Base-by-base conservation (phyloP, 2,329 filamentous ascomycete species). In the Phoma sp. region DNA sequence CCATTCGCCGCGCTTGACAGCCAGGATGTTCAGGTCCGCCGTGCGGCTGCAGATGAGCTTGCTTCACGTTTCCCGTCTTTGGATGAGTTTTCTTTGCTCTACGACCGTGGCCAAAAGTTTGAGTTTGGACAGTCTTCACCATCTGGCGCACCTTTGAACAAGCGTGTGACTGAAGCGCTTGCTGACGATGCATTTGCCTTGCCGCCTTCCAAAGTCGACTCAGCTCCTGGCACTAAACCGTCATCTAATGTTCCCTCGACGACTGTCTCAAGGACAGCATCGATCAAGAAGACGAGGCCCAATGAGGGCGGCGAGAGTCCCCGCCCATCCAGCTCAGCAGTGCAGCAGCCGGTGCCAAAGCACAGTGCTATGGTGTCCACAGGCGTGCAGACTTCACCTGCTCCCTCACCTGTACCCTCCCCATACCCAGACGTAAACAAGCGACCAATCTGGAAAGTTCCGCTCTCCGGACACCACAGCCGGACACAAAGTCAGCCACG, bases 1-100 rank as follows among this genome's bases (percentile, higher is more conserved):
- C 95, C 95, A 0, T 99, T 98, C 72, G 91, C 91, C 14, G 91
- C 91, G 0, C 82, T 99, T 24, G 95, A 99, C 71, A 83, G 88
- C 2, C 87, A 83, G 52, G 78, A 82, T 30, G 74, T 59, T 62
- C 79, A 61, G 66, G 74, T 78, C 4, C 67, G 79, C 51, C 73
- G 78, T 23, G 78, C 78, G 7, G 82, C 84, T 22, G 80, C 81
- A 2, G 95, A 98, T 62, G 93, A 98, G 68, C 79, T 97, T 24
- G 91, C 93, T 0, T 83, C 86, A 25, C 85, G 89, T 47, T 99
- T 97, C 64, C 95, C 95, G 0, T 93, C 91, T 5, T 80, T 99
- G 23, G 93, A 98, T 67, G 91, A 98, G 64, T 99, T 99, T 69
- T 88, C 93, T 3, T 80, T 99, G 14, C 79, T 97, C 39, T 91